Evolutionary conservation across 768 basidiomycete species (phyloP).

Genomic region (Termitomyces sp.): DNA sequence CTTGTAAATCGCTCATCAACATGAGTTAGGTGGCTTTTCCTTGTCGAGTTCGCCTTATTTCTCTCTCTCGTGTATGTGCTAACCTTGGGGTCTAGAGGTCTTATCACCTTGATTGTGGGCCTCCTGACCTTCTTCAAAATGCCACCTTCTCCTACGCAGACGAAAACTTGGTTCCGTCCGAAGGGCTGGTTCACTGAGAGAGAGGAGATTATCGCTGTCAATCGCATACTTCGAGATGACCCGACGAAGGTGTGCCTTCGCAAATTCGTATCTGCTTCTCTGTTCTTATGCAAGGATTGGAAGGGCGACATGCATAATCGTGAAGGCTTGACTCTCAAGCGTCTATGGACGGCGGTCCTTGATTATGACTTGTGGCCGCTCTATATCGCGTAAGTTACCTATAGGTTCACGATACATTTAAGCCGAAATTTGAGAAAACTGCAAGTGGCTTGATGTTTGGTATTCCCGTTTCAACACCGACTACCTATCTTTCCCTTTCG

Average conservation of each 20-base stretch:
- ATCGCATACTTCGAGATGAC: slow-evolving; percentile 57
- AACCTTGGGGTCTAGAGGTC: slow-evolving; percentile 21
- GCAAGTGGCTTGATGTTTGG: slow-evolving; percentile 49
- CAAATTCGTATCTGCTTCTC: too few relatives aligned
- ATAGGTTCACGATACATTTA: neutral
- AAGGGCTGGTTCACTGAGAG: slow-evolving; percentile 61
- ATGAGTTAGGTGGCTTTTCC: slow-evolving; percentile 42
- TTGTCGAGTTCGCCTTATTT: slow-evolving; percentile 36
- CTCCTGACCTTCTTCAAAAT: slow-evolving; percentile 49
- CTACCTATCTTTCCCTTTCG: slow-evolving; percentile 53
- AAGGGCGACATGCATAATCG: slow-evolving; percentile 69
- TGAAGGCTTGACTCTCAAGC: slow-evolving; percentile 43
- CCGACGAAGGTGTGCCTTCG: slow-evolving; percentile 40
- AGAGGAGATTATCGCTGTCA: slow-evolving; percentile 56
- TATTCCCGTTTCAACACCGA: slow-evolving; percentile 41
- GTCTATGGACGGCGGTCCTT: slow-evolving; percentile 46
- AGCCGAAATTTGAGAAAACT: neutral
- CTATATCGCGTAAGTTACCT: slow-evolving; percentile 40
- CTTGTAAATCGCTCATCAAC: neutral
- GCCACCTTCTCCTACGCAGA: slow-evolving; percentile 57
- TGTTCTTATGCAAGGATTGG: neutral
- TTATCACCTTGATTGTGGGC: slow-evolving; percentile 49
- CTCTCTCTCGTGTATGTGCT: neutral
- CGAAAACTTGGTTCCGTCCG: slow-evolving; percentile 49
- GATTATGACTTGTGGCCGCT: slow-evolving; percentile 67